phyloP scores from a whole-genome alignment of 257 asterid genomes.

The Oldenlandia corymbosa region DNA sequence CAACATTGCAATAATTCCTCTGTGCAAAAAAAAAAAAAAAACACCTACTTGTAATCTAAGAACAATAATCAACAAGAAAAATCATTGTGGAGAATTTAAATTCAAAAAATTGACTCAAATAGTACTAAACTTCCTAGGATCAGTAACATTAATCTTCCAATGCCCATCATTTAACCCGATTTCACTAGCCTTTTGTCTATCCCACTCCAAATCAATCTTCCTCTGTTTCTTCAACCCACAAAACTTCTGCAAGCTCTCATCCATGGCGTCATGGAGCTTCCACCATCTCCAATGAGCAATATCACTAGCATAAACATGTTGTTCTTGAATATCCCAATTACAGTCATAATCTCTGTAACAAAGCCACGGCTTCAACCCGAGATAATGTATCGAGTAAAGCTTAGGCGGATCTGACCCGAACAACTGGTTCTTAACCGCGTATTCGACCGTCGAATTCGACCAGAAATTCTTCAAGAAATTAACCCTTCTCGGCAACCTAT shows the following conservation, averaged over 20 bases:
- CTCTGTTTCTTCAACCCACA: constrained; percentile 54
- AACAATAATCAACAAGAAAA: too few relatives aligned
- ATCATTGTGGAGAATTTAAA: too few relatives aligned
- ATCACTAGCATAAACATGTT: constrained; percentile 67
- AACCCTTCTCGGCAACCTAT: constrained; percentile 64
- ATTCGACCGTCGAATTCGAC: constrained; percentile 50
- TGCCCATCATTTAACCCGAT: constrained; percentile 43
- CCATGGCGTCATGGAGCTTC: constrained; percentile 70
- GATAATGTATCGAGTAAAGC: constrained; percentile 60
- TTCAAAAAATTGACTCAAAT: too few relatives aligned
- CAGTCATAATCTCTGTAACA: constrained; percentile 90
- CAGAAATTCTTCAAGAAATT: constrained; percentile 78
- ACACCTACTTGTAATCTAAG: too few relatives aligned
- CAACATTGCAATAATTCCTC: too few relatives aligned
- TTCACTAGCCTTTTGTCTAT: constrained; percentile 48
- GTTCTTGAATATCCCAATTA: constrained; percentile 58
- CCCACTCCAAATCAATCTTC: constrained; percentile 55
- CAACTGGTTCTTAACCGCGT: constrained; percentile 48
- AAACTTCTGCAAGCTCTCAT: constrained; percentile 35
- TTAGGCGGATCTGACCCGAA: constrained; percentile 70
- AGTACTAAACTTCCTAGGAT: constrained; percentile 40
- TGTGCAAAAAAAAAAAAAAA: too few relatives aligned
- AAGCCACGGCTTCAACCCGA: constrained; percentile 80
- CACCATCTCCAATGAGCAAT: constrained; percentile 72
- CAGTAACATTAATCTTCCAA: constrained; percentile 69